These are phyloP conservation scores for Quercus alba DNA, from an alignment of 306 rosid species.

Conservation along the genomic window DNA sequence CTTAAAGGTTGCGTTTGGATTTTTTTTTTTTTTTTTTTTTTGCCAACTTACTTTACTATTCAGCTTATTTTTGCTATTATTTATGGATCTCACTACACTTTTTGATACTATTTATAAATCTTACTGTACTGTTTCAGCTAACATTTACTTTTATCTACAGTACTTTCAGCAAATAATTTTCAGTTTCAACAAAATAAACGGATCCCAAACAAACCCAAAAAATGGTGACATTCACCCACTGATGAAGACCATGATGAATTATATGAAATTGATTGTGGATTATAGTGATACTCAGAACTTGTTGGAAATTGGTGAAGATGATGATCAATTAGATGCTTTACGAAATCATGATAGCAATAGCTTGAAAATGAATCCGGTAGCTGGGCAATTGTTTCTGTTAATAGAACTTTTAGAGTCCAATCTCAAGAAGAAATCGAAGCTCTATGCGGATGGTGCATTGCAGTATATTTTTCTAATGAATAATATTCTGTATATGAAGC, in stretches of 20 bases:
- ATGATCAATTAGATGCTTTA: constrained; percentile 7
- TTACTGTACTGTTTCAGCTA: too few species aligned
- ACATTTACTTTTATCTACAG: too few species aligned
- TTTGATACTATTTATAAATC: too few species aligned
- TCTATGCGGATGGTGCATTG: constrained; percentile 65
- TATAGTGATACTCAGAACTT: constrained; percentile 65
- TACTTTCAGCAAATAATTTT: too few species aligned
- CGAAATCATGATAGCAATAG: constrained; percentile 12
- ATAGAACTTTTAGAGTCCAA: constrained; percentile 56
- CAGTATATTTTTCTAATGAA: constrained; percentile 83
- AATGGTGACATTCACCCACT: constrained; percentile 93
- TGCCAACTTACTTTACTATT: too few species aligned
- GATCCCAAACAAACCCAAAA: too few species aligned
- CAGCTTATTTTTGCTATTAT: too few species aligned
- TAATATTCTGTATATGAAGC: constrained; percentile 62
- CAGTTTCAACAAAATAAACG: too few species aligned
- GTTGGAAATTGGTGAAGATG: constrained; percentile 23
- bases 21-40: too few species aligned
- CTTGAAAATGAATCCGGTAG: constrained; percentile 58
- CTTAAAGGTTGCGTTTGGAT: too few species aligned
- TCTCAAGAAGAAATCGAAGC: constrained; percentile 66
- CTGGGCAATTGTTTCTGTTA: constrained; percentile 44
- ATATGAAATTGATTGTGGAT: constrained; percentile 75
- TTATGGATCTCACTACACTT: too few species aligned
- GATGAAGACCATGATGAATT: constrained; percentile 87